Conservation (phyloP, 495 filamentous ascomycete genomes). For the Penicillium silybi region DNA sequence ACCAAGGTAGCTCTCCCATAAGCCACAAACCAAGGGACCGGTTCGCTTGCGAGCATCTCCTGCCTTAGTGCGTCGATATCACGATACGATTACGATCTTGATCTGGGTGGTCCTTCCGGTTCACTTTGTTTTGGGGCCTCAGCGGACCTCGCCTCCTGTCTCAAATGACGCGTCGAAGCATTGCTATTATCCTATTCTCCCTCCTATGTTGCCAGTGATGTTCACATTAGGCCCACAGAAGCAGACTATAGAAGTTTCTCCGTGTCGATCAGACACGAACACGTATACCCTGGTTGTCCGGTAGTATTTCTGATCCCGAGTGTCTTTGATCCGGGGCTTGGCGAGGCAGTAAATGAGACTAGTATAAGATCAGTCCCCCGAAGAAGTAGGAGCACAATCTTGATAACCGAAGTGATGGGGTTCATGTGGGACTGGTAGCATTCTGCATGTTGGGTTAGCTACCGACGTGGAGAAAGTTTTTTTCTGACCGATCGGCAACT, state of each 20-base stretch:
- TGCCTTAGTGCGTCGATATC: conserved; percentile 22
- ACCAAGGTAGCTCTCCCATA: neutral
- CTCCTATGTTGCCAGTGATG: neutral
- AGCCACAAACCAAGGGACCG: conserved; percentile 9
- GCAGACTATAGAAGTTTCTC: neutral
- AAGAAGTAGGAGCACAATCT: neutral
- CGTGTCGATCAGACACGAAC: neutral
- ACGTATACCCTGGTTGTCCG: neutral
- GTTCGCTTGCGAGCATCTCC: conserved; percentile 10
- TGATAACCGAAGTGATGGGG: neutral
- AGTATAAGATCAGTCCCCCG: neutral
- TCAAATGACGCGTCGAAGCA: neutral
- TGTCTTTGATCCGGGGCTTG: conserved; percentile 8
- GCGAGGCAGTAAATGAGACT: conserved; percentile 2
- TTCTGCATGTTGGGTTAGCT: conserved; percentile 11
- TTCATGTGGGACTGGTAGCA: neutral
- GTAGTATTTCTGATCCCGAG: neutral
- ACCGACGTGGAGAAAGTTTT: conserved; percentile 18
- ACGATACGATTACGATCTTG: neutral
- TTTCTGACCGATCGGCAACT: conserved; percentile 24
- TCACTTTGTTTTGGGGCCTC: neutral
- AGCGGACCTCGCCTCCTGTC: neutral
- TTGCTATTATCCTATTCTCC: neutral
- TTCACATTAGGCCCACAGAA: neutral
- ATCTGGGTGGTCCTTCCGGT: neutral